Base-by-base conservation (phyloP, 2,329 filamentous ascomycete species). In the Kalmusia sp. region DNA sequence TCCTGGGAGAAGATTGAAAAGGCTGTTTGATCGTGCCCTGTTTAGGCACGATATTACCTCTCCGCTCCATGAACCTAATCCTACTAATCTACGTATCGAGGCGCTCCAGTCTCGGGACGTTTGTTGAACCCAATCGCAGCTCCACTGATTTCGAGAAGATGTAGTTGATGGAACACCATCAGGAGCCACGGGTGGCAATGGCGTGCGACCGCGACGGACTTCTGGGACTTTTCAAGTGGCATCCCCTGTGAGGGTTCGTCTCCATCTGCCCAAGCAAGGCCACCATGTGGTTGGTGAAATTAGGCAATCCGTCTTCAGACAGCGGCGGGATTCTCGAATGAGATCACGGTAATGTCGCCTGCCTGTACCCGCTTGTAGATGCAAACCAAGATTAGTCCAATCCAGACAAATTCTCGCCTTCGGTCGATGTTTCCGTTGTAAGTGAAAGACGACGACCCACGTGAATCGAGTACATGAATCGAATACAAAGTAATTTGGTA, bases 1-100 rank as follows among this genome's bases (percentile, higher is more conserved):
- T 79, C 68, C 35, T 74, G 78, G 78, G 78, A 80, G 62, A 77
- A 75, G 61, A 62, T 80, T 21, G 77, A 78, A 27, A 73, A 74
- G 34, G 57, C 62, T 33, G 68, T 56, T 40, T 66, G 57, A 64
- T 46, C 40, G 50, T 35, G 6, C 30, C 47, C 49, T 55, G 40
- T 54, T 53, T 43, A 39, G 45, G 49, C 45, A 54, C 34, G n/a
- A n/a, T n/a, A n/a, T n/a, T n/a, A n/a, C n/a, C n/a, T n/a, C n/a
- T n/a, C n/a, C n/a, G n/a, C n/a, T n/a, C n/a, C n/a, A n/a, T n/a
- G n/a, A n/a, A n/a, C n/a, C n/a, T n/a, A n/a, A n/a, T n/a, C n/a
- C n/a, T n/a, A n/a, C n/a, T n/a, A n/a, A n/a, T n/a, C n/a, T n/a
- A n/a, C n/a, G n/a, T n/a, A n/a, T n/a, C n/a, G n/a, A n/a, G n/a